Conservation (phyloP, 495 filamentous ascomycete genomes). For the Hyaloscypha hepaticicola region DNA sequence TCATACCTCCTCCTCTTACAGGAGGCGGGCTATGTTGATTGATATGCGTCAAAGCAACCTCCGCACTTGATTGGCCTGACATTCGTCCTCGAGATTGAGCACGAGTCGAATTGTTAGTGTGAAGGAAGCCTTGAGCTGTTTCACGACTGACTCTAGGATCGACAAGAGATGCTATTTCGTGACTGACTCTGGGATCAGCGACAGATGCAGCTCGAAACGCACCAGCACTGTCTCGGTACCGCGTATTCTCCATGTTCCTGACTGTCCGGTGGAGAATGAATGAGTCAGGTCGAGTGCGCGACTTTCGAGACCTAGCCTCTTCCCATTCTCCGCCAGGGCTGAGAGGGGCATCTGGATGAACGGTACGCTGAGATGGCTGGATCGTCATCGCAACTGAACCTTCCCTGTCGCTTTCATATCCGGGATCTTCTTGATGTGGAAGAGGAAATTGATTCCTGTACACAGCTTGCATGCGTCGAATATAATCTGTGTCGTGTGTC, state of each 20-base stretch:
- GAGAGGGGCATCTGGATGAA: constrained; percentile 26
- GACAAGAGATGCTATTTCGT: no score
- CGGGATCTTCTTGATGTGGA: constrained; percentile 23
- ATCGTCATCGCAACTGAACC: constrained; percentile 25
- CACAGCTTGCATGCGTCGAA: background rate
- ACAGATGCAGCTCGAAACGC: constrained; percentile 44
- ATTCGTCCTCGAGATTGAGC: constrained; percentile 34
- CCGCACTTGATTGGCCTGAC: constrained; percentile 32
- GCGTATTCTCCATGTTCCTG: constrained; percentile 38
- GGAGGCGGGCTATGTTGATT: constrained; percentile 27
- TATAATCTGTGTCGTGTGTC: constrained; percentile 20
- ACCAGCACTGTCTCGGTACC: constrained; percentile 49
- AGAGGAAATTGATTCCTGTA: constrained; percentile 12
- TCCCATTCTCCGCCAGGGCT: constrained; percentile 27
- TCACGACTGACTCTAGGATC: constrained; percentile 20
- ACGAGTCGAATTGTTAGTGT: constrained; percentile 34
- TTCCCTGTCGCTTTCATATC: constrained; percentile 33
- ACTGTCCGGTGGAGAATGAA: constrained; percentile 41
- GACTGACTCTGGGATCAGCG: constrained; percentile 45
- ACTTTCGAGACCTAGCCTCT: constrained; percentile 33
- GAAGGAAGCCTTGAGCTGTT: constrained; percentile 35
- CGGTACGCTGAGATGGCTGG: constrained; percentile 23
- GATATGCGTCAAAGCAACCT: constrained; percentile 29
- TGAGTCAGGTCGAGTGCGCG: constrained; percentile 27
- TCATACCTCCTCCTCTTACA: constrained; percentile 25